Percentiles rank a stretch among this genome's conserved stretches.
Evolutionary conservation across 2,329 filamentous ascomycete genomes (phyloP).

Genomic region (Podosphaera aphanis): DNA sequence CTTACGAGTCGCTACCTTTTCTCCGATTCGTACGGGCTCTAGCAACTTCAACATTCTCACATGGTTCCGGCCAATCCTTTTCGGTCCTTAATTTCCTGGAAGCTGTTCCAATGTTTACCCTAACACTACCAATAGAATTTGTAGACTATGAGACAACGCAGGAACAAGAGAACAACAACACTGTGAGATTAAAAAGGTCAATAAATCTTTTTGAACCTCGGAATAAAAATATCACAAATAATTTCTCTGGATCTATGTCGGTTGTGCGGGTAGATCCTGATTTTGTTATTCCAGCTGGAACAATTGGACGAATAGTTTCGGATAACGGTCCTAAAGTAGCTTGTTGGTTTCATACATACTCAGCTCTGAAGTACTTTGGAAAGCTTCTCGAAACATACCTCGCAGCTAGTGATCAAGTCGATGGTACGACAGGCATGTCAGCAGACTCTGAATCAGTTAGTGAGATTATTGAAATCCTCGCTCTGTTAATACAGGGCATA

Average conservation of each 20-base stretch:
- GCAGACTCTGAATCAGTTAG: constrained; percentile 37
- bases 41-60: constrained; percentile 22
- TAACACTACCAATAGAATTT: constrained; percentile 49
- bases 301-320: constrained; percentile 48
- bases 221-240: constrained; percentile 3
- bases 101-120: constrained; percentile 31
- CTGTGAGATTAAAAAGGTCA: constrained; percentile 41
- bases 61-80: constrained; percentile 18
- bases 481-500: constrained; percentile 36
- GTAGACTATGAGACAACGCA: constrained; percentile 52
- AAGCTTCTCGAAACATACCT: constrained; percentile 48
- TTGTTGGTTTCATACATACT: constrained; percentile 54
- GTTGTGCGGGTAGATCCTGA: constrained; percentile 18
- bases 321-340: constrained; percentile 56
- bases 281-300: constrained; percentile 42
- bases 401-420: constrained; percentile 25
- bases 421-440: constrained; percentile 20
- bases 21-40: constrained; percentile 47
- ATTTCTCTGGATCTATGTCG: constrained; percentile 1
- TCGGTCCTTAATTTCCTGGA: constrained; percentile 40
- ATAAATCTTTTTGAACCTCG: constrained; percentile 37
- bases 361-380: constrained; percentile 55
- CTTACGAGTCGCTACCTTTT: constrained; percentile 65
- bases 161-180: constrained; percentile 70
- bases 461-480: constrained; percentile 52